Base-by-base conservation (phyloP, 768 basidiomycete species). In the Myochromella boudieri region DNA sequence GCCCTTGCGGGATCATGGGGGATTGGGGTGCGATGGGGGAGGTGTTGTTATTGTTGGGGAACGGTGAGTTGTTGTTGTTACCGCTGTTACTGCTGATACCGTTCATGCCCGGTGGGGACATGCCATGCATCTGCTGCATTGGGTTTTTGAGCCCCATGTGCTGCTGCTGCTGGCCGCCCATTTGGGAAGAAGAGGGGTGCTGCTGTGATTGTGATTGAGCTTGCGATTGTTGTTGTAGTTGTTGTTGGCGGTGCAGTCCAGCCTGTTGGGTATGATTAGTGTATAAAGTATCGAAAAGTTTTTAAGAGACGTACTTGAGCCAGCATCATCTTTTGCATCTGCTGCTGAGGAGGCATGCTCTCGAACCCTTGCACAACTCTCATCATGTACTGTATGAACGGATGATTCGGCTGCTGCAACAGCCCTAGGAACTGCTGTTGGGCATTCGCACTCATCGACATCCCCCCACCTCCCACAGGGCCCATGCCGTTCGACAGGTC, bases 311-410 rank as follows among this genome's bases (percentile, higher is more conserved):
- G 40, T 53, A 83, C 83, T 71, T 81, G 80, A 11, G 77, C 59
- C 44, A 63, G 49, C 27, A 77, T 61, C 63, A 87, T 68, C 58
- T 72, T 80, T 62, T 84, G 84, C 52, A 87, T 57, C 65, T 88
- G 84, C 55, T 73, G 66, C 48, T 69, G 76, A 1, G 71, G 32
- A 8, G 83, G 73, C 46, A 85, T 61, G 15, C 56, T 57, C 51
- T 69, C 65, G 53, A 87, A 87, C 9, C 72, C 72, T 5, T 82
- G 85, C 1, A 81, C 59, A 18, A 65, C 65, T 28, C 71, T 65
- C 8, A 68, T 52, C 67, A 87, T 70, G 54, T 81, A 78, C 47
- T 77, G 72, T 62, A 82, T 62, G 45, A 86, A 68, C 18, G 82
- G 80, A 60, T 88, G 81, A 9, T 49, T 61, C 4, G 80, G 82